Evolutionary conservation across 257 asterid genomes (phyloP).

Genomic region (Solanum piurae): DNA sequence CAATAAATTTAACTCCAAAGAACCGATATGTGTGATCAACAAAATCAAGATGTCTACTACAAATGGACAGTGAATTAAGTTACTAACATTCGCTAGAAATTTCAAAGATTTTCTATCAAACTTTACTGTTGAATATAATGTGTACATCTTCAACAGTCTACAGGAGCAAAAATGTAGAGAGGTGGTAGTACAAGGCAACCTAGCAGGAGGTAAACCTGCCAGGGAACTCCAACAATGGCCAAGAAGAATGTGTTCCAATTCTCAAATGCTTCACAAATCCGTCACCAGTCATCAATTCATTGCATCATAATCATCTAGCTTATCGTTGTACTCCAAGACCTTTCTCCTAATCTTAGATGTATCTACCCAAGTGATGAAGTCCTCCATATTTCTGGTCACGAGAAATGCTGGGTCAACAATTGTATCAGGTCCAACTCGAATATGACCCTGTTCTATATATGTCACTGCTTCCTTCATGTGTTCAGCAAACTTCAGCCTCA

Average conservation of each 20-base stretch:
- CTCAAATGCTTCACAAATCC: background rate
- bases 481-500: constrained; percentile 68
- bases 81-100: background rate
- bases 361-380: constrained; percentile 91
- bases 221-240: background rate
- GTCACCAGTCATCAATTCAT: constrained; percentile 27
- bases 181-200: background rate
- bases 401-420: constrained; percentile 74
- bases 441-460: constrained; percentile 91
- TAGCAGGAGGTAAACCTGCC: background rate
- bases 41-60: background rate
- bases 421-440: constrained; percentile 93
- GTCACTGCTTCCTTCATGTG: constrained; percentile 87
- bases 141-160: background rate
- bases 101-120: background rate
- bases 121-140: background rate
- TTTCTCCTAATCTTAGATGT: constrained; percentile 81
- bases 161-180: background rate
- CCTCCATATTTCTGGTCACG: constrained; percentile 89
- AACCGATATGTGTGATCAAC: background rate
- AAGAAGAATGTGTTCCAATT: background rate
- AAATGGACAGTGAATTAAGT: background rate
- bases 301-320: constrained; percentile 83
- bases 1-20: background rate
- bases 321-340: constrained; percentile 75